Base-by-base conservation (phyloP, 495 filamentous ascomycete genomes). In the Hyaloscypha hepaticicola region DNA sequence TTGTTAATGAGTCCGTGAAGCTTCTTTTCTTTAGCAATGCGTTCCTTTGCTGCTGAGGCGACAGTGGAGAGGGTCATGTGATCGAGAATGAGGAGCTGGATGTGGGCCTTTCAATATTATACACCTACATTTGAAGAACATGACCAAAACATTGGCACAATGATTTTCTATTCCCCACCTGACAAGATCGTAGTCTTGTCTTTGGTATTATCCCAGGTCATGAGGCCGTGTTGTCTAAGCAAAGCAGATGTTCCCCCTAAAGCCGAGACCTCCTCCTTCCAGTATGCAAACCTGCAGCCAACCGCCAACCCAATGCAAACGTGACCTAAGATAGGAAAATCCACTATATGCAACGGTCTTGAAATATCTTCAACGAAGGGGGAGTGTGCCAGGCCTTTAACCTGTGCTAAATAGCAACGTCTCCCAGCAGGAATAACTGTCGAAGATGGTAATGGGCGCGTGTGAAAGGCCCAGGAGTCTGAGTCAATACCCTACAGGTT, bases 1-100 rank as follows among this genome's bases (percentile, higher is more conserved):
- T 65, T 68, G 55, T 60, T 59, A 41, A 68, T 55, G 14, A 76
- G 63, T 7, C 68, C 41, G 60, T 79, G 68, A 60, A 78, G 45
- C 6, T 26, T 45, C 9, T 48, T 38, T 21, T 55, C 60, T 22
- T 57, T 21, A 19, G 51, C 11, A 0, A 24, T 50, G 26, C 51
- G 48, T 12, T 26, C 28, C 26, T 51, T 49, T 16, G 58, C 58
- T 50, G 58, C 41, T 21, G 58, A 34, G 25, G 29, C 45, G 28
- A 61, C 48, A 14, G 58, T 28, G 1, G 58, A 14, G 41, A 61
- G 48, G 28, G 31, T 16, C 41, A 50, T 61, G 26, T 61, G 38
- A 41, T 61, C 45, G 41, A 61, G 38, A 41, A 61, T 52, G 3
- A 61, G 24, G 28, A 31, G 58, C 11, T 50, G 38, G 22, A 61